These are phyloP conservation scores for Jaenimonas drosophilae DNA, from an alignment of 208 protist species.

Conservation along the genomic window DNA sequence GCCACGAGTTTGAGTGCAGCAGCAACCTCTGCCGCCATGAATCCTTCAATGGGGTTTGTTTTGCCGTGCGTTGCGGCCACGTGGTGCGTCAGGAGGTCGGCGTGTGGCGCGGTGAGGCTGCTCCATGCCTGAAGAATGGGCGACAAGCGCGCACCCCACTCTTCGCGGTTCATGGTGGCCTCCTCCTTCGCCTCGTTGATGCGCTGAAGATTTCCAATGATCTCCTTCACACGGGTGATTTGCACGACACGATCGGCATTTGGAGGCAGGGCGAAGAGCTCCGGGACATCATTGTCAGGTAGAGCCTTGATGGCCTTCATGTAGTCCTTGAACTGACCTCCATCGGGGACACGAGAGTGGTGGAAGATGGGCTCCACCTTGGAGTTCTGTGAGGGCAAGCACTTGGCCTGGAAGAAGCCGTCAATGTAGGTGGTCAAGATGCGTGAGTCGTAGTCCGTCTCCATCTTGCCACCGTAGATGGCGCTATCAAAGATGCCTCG, in stretches of 20 bases:
- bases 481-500: constrained; percentile 91
- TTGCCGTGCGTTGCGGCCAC: constrained; percentile 2
- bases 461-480: constrained; percentile 96
- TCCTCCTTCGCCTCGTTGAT: constrained; percentile 60
- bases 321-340: constrained; percentile 34
- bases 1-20: constrained; percentile 58
- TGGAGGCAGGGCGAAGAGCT: constrained; percentile 90
- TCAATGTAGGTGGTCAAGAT: constrained; percentile 89
- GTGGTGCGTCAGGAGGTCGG: constrained; percentile 33
- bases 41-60: constrained; percentile 77
- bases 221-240: constrained; percentile 34
- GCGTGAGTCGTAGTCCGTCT: constrained; percentile 90
- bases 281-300: constrained; percentile 88
- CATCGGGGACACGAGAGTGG: constrained; percentile 50
- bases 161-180: constrained; percentile 70
- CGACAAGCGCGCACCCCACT: constrained; percentile 68
- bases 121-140: constrained; percentile 86
- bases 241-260: constrained; percentile 94
- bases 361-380: constrained; percentile 45
- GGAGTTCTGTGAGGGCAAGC: constrained; percentile 41
- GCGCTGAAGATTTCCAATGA: constrained; percentile 79
- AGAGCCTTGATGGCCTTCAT: constrained; percentile 72
- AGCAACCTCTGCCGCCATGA: constrained; percentile 80
- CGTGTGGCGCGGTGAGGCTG: constrained; percentile 50
- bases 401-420: constrained; percentile 79